These are phyloP conservation scores for Chytriomyces confervae DNA, from an alignment of 192 early-diverging fungal species.

Conservation along the genomic window DNA sequence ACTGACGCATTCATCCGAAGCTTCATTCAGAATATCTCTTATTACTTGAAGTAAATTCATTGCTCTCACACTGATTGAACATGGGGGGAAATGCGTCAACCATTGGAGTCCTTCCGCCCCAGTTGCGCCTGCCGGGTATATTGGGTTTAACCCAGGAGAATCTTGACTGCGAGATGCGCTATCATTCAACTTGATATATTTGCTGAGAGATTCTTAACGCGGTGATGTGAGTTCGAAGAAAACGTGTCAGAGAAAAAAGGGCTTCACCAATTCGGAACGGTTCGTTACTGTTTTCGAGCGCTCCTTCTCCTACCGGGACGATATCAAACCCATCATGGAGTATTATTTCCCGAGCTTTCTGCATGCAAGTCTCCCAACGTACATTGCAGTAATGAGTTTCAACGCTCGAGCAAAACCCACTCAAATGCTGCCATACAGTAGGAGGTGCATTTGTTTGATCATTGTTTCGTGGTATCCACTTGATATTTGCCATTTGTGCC, in stretches of 20 bases:
- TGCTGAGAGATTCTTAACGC: too few relatives aligned
- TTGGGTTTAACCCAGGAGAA: not conserved
- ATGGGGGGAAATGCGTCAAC: constrained; percentile 1
- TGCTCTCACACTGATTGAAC: constrained; percentile 14
- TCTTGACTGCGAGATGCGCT: not conserved
- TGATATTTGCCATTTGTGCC: not conserved
- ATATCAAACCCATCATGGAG: constrained; percentile 13
- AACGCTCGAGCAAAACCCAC: constrained; percentile 13
- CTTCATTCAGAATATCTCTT: constrained; percentile 13
- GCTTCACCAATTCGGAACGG: too few relatives aligned
- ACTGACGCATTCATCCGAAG: constrained; percentile 10
- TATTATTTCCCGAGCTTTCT: not conserved
- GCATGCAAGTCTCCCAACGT: constrained; percentile 21
- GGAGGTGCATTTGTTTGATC: not conserved
- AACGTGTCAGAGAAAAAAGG: too few relatives aligned
- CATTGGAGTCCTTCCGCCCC: constrained; percentile 6
- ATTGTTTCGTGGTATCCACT: not conserved
- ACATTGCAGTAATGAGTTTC: constrained; percentile 29
- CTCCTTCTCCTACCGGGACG: constrained; percentile 2
- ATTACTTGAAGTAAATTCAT: not conserved
- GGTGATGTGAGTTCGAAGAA: too few relatives aligned
- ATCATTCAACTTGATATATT: too few relatives aligned
- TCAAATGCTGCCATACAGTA: constrained; percentile 16
- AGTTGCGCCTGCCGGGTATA: constrained; percentile 22
- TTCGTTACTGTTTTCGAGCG: not conserved